phyloP scores from a whole-genome alignment of 2,329 filamentous ascomycete species.

The Fonsecaea pedrosoi region DNA sequence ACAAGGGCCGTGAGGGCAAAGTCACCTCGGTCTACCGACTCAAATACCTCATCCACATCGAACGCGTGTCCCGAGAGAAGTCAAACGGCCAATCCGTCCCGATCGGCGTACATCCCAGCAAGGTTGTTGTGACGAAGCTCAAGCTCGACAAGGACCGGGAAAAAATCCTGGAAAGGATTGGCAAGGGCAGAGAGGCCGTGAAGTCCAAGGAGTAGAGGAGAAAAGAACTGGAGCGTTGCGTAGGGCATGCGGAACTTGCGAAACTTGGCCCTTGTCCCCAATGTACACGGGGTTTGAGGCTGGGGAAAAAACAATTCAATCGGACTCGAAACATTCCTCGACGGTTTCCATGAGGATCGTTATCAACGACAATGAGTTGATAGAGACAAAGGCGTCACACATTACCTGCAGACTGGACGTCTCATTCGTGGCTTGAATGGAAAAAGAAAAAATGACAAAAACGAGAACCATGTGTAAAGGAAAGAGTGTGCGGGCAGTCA shows the following conservation, averaged over 20 bases:
- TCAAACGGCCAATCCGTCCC: conserved; percentile 94
- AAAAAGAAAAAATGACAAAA: conserved; percentile 8
- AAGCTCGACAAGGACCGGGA: conserved; percentile 74
- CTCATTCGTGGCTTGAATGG: conserved; percentile 16
- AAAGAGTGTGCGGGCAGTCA: neutral
- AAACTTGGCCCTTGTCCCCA: conserved; percentile 1
- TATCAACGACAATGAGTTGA: conserved; percentile 16
- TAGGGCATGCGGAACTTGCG: neutral
- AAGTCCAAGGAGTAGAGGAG: conserved; percentile 37
- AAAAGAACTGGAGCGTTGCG: neutral
- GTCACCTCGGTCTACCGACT: conserved; percentile 96
- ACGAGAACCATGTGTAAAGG: conserved; percentile 3
- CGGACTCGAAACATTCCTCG: conserved; percentile 6
- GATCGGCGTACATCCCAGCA: conserved; percentile 92
- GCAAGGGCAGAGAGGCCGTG: conserved; percentile 54
- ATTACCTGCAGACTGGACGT: conserved; percentile 31
- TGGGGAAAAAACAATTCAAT: neutral
- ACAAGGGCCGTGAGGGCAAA: conserved; percentile 99
- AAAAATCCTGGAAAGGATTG: conserved; percentile 55
- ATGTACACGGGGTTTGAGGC: neutral
- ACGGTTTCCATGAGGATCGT: conserved; percentile 11
- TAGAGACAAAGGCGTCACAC: conserved; percentile 27
- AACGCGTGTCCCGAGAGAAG: conserved; percentile 97
- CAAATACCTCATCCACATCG: conserved; percentile 97
- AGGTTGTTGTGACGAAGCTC: conserved; percentile 98